phyloP scores from a whole-genome alignment of 2,329 filamentous ascomycete genomes.

The Zopfia rhizophila region DNA sequence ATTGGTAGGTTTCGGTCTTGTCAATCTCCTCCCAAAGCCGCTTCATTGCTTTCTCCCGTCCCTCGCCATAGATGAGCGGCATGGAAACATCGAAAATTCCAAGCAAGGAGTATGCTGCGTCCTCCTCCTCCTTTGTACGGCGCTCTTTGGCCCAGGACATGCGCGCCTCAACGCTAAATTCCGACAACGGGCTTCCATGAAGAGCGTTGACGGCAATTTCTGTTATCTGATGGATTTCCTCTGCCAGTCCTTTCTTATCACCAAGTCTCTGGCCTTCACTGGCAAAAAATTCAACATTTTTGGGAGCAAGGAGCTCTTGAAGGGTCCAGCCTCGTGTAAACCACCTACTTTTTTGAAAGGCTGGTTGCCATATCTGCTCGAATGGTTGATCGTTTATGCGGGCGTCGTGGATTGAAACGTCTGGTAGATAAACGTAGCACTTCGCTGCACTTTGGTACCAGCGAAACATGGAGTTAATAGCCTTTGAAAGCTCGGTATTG shows the following conservation, averaged over 20 bases:
- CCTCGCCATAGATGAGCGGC: slow-evolving; percentile 9
- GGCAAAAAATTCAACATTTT: slow-evolving; percentile 1
- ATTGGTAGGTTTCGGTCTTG: too few species aligned
- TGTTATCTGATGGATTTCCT: too few species aligned
- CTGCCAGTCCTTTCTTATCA: too few species aligned
- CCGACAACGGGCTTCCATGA: too few species aligned
- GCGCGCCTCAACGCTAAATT: too few species aligned
- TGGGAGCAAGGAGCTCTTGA: slow-evolving; percentile 1
- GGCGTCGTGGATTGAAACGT: background rate
- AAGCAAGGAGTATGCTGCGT: slow-evolving; percentile 13
- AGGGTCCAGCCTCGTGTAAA: too few species aligned
- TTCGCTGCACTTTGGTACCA: background rate
- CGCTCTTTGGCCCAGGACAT: too few species aligned
- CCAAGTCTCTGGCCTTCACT: background rate
- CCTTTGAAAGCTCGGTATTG: slow-evolving; percentile 2
- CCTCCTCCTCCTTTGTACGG: too few species aligned
- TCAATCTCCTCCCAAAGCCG: slow-evolving; percentile 23
- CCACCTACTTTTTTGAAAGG: slow-evolving; percentile 5
- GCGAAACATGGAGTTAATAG: slow-evolving; percentile 3
- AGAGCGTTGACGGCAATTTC: too few species aligned
- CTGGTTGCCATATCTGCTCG: background rate
- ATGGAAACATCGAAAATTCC: slow-evolving; percentile 19
- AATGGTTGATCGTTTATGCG: background rate
- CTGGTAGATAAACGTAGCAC: slow-evolving; percentile 5
- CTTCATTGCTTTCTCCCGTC: slow-evolving; percentile 17